Evolutionary conservation across 306 rosid species (phyloP).

Genomic region (Quercus bicolor): DNA sequence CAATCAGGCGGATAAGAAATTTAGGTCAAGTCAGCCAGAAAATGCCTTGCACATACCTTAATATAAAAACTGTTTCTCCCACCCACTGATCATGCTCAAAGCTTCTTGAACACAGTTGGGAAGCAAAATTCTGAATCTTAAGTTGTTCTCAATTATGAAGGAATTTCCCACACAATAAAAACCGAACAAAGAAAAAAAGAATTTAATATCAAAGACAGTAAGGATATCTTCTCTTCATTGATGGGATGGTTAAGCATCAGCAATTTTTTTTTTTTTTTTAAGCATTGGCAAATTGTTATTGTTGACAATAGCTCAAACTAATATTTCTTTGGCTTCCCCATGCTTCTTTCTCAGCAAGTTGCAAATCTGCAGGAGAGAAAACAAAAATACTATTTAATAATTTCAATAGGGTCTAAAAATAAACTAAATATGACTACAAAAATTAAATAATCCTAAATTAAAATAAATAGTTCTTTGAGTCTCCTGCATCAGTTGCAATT

Average conservation of each 20-base stretch:
- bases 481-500: no score
- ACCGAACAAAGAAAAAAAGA: neutral
- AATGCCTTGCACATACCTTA: neutral
- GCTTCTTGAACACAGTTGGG: constrained; percentile 55
- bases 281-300: constrained; percentile 45
- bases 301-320: constrained; percentile 70
- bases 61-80: no score
- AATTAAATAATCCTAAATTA: no score
- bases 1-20: neutral
- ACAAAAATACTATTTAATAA: neutral
- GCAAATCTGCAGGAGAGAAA: constrained; percentile 56
- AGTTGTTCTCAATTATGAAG: constrained; percentile 34
- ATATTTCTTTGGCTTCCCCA: constrained; percentile 72
- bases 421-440: no score
- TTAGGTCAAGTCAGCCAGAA: neutral
- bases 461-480: no score
- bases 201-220: constrained; percentile 1
- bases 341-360: constrained; percentile 81
- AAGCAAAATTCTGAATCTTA: constrained; percentile 72
- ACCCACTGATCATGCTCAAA: constrained; percentile 33
- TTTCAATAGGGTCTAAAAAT: neutral
- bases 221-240: constrained; percentile 85
- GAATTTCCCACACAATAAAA: constrained; percentile 18
- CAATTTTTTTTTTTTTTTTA: neutral
- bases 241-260: constrained; percentile 92